These are phyloP conservation scores for Verticillium nonalfalfae DNA, from an alignment of 2,329 filamentous ascomycete genomes.

Conservation along the genomic window DNA sequence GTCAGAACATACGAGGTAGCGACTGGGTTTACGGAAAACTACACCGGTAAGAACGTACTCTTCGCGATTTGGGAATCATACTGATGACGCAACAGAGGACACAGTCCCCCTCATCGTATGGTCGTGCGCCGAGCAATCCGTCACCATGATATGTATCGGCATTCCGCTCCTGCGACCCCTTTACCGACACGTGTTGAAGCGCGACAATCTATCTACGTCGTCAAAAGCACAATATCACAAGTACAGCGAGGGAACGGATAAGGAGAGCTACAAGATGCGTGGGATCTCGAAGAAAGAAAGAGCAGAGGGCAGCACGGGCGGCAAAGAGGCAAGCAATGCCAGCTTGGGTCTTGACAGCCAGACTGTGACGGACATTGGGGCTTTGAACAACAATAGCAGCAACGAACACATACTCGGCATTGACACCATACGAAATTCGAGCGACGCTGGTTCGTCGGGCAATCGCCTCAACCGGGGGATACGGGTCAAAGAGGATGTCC, in stretches of 20 bases:
- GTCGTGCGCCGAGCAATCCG: constrained; percentile 28
- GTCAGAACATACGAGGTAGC: constrained; percentile 18
- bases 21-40: constrained; percentile 16
- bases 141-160: constrained; percentile 13
- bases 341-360: background rate
- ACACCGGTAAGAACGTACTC: constrained; percentile 2
- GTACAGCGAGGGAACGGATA: background rate
- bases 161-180: background rate
- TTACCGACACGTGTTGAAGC: background rate
- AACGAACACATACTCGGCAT: background rate
- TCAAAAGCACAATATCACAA: background rate
- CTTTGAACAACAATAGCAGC: background rate
- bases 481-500: background rate
- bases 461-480: background rate
- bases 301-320: background rate
- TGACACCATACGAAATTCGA: background rate
- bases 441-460: background rate
- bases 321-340: background rate
- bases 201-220: background rate
- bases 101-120: constrained; percentile 27
- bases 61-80: accelerated
- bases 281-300: background rate
- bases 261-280: background rate
- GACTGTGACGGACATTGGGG: background rate
- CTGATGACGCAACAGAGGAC: constrained; percentile 17